Evolutionary conservation across 2,329 filamentous ascomycete species (phyloP).

Genomic region (Coniochaeta sp.): DNA sequence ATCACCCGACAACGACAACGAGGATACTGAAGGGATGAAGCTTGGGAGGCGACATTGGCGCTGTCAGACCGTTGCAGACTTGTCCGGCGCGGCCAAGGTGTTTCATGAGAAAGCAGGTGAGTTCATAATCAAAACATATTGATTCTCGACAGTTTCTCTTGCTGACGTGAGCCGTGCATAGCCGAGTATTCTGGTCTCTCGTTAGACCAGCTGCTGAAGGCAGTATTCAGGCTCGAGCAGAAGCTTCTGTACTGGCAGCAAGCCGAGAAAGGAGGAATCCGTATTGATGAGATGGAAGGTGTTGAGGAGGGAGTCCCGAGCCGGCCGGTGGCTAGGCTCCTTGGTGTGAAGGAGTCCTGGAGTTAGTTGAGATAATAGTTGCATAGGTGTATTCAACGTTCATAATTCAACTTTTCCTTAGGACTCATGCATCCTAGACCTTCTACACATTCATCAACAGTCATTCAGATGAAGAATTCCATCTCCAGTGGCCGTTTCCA

Average conservation of each 20-base stretch:
- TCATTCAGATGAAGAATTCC: too few relatives aligned
- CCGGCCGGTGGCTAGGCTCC: neutral
- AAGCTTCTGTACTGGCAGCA: slow-evolving; percentile 25
- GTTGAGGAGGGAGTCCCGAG: neutral
- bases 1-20: slow-evolving; percentile 1
- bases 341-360: neutral
- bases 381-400: too few relatives aligned
- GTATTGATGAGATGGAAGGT: slow-evolving; percentile 48
- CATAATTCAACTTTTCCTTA: too few relatives aligned
- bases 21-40: slow-evolving; percentile 12
- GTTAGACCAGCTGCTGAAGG: slow-evolving; percentile 23
- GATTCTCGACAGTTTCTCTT: neutral
- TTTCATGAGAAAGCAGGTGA: slow-evolving; percentile 30
- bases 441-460: too few relatives aligned
- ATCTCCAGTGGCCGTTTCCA: too few relatives aligned
- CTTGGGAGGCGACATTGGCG: slow-evolving; percentile 24
- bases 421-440: too few relatives aligned
- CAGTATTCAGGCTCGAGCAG: slow-evolving; percentile 27
- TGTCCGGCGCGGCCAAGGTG: slow-evolving; percentile 29
- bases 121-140: neutral
- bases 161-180: neutral
- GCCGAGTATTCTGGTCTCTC: slow-evolving; percentile 29
- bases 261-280: slow-evolving; percentile 31
- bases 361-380: neutral
- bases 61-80: slow-evolving; percentile 30